Evolutionary conservation across 345 rosid genomes (phyloP), one percentile per base, ranked within the genome.

Genomic region (Cardamine occulta): DNA sequence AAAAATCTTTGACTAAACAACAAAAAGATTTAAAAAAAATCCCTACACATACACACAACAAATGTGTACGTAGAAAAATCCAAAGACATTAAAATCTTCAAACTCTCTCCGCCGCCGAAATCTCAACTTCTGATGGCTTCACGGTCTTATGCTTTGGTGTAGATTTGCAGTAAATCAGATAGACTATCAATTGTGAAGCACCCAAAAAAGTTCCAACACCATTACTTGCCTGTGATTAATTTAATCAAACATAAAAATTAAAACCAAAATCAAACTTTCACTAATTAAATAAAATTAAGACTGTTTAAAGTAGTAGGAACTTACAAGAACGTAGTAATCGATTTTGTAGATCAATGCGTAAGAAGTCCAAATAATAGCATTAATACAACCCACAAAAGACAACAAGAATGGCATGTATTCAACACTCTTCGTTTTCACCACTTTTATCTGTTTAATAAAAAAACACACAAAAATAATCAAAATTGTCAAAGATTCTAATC

Each of bases 361-460:
- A 15, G 75, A 8, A 15, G 80, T 74, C 91, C 91, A 85, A 17
- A 79, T 53, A 0, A 1, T 5, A 56, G 83, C 86, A 51, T 87
- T 87, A 3, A 81, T 8, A 26, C 71, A 84, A 57, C 72, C 66
- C 8, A 84, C 40, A 1, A 87, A 51, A 0, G 91, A 87, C 24
- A 87, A 73, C 63, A 26, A 74, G 23, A 87, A 87, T 1, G 91
- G 88, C 88, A 87, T 87, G 74, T 87, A 85, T 63, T 84, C 68
- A 7, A 85, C 87, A 18, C 91, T 87, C 54, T 68, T 87, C 2
- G 87, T 87, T 4, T 12, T 3, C 0, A 75, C 62, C 37, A 85
- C 87, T 61, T 79, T 75, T 35, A 3, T 23, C 89, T 86, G 81
- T 37, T 5, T 1, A 66, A 21, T 8, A 1, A 6, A 34, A 35